These are phyloP conservation scores for Trifolium pratense DNA, from an alignment of 306 rosid genomes.

Conservation along the genomic window DNA sequence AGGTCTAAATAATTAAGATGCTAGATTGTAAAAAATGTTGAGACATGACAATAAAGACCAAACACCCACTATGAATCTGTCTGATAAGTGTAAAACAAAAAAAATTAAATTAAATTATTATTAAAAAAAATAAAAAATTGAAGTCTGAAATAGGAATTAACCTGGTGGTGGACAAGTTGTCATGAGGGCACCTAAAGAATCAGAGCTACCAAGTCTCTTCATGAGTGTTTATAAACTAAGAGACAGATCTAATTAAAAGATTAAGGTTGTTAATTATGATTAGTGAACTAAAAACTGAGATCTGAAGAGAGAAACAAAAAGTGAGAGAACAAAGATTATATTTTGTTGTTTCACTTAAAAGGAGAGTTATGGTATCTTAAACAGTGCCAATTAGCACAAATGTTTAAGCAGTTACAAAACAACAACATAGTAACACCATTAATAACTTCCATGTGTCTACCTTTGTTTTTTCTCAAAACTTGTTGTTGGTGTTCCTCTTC, in stretches of 20 bases:
- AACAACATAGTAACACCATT: constrained; percentile 44
- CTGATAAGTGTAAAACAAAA: constrained; percentile 22
- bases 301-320: constrained; percentile 42
- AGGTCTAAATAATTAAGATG: not conserved
- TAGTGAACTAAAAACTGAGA: constrained; percentile 25
- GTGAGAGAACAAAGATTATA: constrained; percentile 3
- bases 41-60: constrained; percentile 39
- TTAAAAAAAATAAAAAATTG: not conserved
- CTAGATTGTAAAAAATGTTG: constrained; percentile 23
- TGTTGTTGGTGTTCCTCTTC: constrained; percentile 48
- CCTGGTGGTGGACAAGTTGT: constrained; percentile 73
- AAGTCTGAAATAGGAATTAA: constrained; percentile 24
- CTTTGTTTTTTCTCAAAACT: constrained; percentile 41
- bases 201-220: constrained; percentile 82
- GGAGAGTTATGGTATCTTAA: constrained; percentile 48
- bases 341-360: constrained; percentile 45
- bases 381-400: constrained; percentile 53
- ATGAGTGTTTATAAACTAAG: constrained; percentile 42
- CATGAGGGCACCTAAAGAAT: constrained; percentile 72
- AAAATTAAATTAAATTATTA: too few relatives aligned
- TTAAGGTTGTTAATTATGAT: constrained; percentile 35
- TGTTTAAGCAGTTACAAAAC: constrained; percentile 23
- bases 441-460: constrained; percentile 39
- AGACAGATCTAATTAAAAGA: constrained; percentile 47
- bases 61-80: constrained; percentile 40